A percentile compares a stretch with the other conserved stretches of the same genome.
Evolutionary conservation across 768 basidiomycete species (phyloP).

Genomic region (Pulveroboletus sp.): DNA sequence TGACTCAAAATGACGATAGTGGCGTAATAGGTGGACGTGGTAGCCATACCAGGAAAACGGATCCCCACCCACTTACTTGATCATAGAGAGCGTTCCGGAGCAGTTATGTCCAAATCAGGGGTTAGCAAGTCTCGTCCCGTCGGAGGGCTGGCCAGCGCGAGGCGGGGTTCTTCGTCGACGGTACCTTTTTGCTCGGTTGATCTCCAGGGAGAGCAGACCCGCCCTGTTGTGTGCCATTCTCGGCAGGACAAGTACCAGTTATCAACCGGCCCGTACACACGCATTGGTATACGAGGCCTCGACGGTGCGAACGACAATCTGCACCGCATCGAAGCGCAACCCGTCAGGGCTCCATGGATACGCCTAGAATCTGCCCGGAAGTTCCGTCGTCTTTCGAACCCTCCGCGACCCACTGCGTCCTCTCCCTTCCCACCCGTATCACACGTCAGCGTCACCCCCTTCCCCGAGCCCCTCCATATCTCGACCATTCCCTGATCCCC

Average conservation of each 20-base stretch:
- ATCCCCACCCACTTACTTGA: no score
- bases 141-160: background rate
- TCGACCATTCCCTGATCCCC: background rate
- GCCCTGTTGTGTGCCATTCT: no score
- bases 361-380: no score
- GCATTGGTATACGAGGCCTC: no score
- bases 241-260: no score
- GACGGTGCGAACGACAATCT: background rate
- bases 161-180: background rate
- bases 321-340: background rate
- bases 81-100: background rate
- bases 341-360: background rate
- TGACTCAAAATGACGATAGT: background rate
- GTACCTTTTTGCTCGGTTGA: slow-evolving; percentile 1
- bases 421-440: background rate
- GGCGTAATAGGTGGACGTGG: background rate
- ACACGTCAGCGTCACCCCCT: no score
- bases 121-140: slow-evolving; percentile 3
- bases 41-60: background rate
- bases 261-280: no score
- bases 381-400: background rate
- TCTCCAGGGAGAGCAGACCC: background rate
- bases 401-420: background rate
- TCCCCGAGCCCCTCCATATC: no score
- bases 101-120: slow-evolving; percentile 10